Base-by-base conservation (phyloP, 2,329 filamentous ascomycete species). In the Fusarium odoratissimum region DNA sequence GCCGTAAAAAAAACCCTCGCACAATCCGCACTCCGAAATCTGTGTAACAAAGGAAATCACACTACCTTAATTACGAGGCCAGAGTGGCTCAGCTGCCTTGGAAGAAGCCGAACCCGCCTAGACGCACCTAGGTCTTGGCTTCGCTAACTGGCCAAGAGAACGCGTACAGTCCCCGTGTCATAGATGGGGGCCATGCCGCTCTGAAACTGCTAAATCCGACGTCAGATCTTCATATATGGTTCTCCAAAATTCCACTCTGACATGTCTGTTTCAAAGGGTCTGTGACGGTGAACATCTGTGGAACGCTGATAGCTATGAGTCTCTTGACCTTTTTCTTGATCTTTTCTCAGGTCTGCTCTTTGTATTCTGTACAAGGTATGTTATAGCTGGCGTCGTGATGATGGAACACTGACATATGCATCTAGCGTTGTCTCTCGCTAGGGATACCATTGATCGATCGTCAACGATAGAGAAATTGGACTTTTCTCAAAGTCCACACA, bases 51-150 rank as follows among this genome's bases (percentile, higher is more conserved):
- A 54, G 21, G 10, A 49, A 40, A 35, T 14, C 49, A 30, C 10
- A 19, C 31, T 55, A 14, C 17, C 48, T 33, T 35, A 45, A 56
- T 69, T 54, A 72, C 70, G 69, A 70, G 31, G 23, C 62, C 31
- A 25, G 45, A 58, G 70, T 73, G 69, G 69, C 70, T 72, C 37
- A 73, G 69, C 69, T 55, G 21, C 49, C 65, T 60, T 73, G 69
- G 56, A 72, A 58, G 14, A 71, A 56, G 70, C 46, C 54, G 38
- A 52, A 46, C 25, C 40, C 35, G 69, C 52, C 66, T 17, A 60
- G 60, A 16, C 37, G 40, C 31, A 38, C 41, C 40, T 23, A 45
- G 13, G 38, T 21, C 60, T 73, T 69, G 64, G 64, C 64, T 62
- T 62, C 28, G 35, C 64, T 67, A 67, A 62, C 41, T 54, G 63